Conservation (phyloP, 208 protist species). For the Tritrichomonas foetus region DNA sequence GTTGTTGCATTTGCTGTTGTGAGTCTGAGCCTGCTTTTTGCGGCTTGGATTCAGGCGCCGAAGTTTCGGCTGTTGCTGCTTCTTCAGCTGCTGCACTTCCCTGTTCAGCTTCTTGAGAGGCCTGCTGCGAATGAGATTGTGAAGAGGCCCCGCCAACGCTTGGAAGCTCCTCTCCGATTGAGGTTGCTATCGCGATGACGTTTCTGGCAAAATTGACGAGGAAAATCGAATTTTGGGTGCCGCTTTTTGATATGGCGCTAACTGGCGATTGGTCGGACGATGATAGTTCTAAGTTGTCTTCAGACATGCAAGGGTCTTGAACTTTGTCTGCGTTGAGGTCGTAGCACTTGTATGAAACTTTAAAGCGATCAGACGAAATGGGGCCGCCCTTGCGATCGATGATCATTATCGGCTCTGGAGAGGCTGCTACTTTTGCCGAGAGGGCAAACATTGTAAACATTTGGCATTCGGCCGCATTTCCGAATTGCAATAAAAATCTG, state of each 20-base stretch:
- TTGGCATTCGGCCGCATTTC: background rate
- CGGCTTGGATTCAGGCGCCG: background rate
- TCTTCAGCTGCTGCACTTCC: background rate
- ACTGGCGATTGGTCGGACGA: background rate
- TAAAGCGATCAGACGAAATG: background rate
- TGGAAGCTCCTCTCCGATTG: background rate
- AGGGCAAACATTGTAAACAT: conserved; percentile 1
- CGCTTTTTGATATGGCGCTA: background rate
- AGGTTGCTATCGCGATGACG: background rate
- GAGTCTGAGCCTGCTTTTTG: background rate
- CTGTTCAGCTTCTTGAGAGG: background rate
- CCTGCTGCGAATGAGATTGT: background rate
- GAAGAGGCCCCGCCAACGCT: too few species aligned
- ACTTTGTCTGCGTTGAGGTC: background rate
- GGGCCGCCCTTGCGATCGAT: background rate
- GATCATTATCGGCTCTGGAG: background rate
- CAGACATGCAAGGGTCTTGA: background rate
- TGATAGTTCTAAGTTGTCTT: background rate
- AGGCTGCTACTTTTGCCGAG: background rate
- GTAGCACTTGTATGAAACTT: background rate
- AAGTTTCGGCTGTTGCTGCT: background rate
- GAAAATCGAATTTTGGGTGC: background rate
- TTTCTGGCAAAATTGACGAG: background rate
- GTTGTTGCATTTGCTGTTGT: background rate
- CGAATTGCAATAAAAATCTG: background rate